Percentiles rank a stretch among this genome's conserved stretches.
These are phyloP conservation scores for Metschnikowia noctiluminum DNA, from an alignment of 805 yeast species.

Conservation along the genomic window DNA sequence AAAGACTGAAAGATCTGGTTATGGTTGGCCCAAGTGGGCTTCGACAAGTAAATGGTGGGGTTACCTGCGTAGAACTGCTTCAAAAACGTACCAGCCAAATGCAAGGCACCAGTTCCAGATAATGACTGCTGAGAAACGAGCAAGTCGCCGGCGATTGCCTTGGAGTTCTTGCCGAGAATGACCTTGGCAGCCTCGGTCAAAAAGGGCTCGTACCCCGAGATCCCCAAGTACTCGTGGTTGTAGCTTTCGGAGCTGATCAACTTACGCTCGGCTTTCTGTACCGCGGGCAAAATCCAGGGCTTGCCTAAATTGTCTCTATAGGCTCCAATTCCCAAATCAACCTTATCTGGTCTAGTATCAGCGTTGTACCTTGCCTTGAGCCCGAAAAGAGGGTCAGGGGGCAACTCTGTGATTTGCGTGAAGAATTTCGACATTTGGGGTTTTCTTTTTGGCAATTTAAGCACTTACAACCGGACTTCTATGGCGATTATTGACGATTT, in stretches of 20 bases:
- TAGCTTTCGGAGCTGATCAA: constrained; percentile 50
- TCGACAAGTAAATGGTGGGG: constrained; percentile 17
- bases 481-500: too few relatives aligned
- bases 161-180: constrained; percentile 57
- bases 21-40: constrained; percentile 98
- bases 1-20: constrained; percentile 69
- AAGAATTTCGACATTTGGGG: constrained; percentile 36
- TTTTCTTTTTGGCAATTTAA: not conserved
- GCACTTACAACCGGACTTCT: too few relatives aligned
- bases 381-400: constrained; percentile 86
- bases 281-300: constrained; percentile 72
- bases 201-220: constrained; percentile 69
- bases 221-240: constrained; percentile 82
- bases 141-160: constrained; percentile 29
- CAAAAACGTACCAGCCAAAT: constrained; percentile 74
- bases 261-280: constrained; percentile 61
- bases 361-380: constrained; percentile 62
- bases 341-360: constrained; percentile 63
- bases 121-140: constrained; percentile 69
- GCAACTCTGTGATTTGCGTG: constrained; percentile 56
- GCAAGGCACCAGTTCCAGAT: constrained; percentile 90
- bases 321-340: constrained; percentile 84
- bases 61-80: constrained; percentile 44
- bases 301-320: constrained; percentile 66
- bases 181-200: constrained; percentile 69